Base-by-base conservation (phyloP, 768 basidiomycete genomes). In the Termitomyces sp. region DNA sequence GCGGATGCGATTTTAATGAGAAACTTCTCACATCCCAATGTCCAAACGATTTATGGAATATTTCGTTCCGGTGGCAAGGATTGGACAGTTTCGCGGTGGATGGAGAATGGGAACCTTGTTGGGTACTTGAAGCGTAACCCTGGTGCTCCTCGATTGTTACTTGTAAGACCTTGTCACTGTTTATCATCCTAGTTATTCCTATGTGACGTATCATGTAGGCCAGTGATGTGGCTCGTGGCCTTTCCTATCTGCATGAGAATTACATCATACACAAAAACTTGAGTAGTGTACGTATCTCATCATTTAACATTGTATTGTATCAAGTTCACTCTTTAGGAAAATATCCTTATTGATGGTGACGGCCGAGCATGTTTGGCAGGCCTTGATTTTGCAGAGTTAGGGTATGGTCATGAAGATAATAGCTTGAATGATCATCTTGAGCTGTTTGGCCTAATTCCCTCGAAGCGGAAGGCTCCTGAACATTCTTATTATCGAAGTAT, bases 311-410 rank as follows among this genome's bases (percentile, higher is more conserved):
- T 35, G 33, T 2, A 26, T n/a, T n/a, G n/a, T 26, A 4, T 4
- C 4, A 26, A 26, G 26, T 26, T 26, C 26, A 26, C 26, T 26
- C 26, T 26, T 16, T 14, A 49, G 55, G 2, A 1, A 14, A 58
- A 58, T 36, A 8, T 58, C 3, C 44, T 58, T 6, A 12, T 58
- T 12, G 32, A 58, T 38, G 43, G 30, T 14, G 6, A 20, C 14
- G 50, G 50, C 2, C 32, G 44, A 35, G 53, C 58, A 1, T 16
- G 38, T 51, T 47, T 59, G 22, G 48, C 53, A 4, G 58, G 54
- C 22, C 56, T 56, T 24, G 49, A 24, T 7, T 13, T n/a, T 35
- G 35, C 49, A 12, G 10, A 36, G 0, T 13, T 1, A 36, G 30
- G 6, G 30, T 30, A 30, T 26, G 26, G 26, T 26, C 26, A n/a